Evolutionary conservation across 1,284 basidiomycete genomes (phyloP), one percentile per base, ranked within the genome.

Genomic region (Coniferiporia sulphurascens): DNA sequence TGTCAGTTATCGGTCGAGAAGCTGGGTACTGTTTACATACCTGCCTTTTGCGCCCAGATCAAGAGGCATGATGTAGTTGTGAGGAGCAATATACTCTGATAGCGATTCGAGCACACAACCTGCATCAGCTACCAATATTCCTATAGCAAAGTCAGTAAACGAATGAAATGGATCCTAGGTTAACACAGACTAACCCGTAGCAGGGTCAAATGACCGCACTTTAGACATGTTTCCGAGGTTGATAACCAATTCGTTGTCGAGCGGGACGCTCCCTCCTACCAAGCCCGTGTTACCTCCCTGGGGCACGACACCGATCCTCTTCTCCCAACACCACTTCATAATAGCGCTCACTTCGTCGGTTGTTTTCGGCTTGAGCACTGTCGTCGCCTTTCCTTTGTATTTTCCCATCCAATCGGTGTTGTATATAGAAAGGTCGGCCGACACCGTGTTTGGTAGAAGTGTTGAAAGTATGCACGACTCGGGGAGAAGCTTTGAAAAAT

Each of bases 331-430:
- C 77, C 87, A 91, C 71, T 86, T 87, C 68, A 97, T 78, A 53
- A 99, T 89, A 64, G 89, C 78, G 68, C 90, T 89, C 68, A 98
- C 93, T 74, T 99, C 87, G 65, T 91, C 75, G 0, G 93, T 92
- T 1, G 89, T 87, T 69, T 88, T 92, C 12, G 96, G 96, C 72
- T 91, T 93, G 62, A 98, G 78, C 13, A 99, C 91, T 22, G 94
- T 90, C 34, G 85, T 85, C 19, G 92, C 85, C 44, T 81, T 76
- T 19, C 96, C 97, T 60, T 83, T 82, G 72, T 97, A 98, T 74
- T 98, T 98, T 70, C 91, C 89, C 91, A 98, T 95, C 96, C 96
- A 99, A 73, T 99, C 96, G 66, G 84, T 80, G 73, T 99, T 99
- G 80, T 84, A 98, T 0, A 75, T 78, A 17, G 83, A 81, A 38